Base-by-base conservation (phyloP, 164 flowering plant genomes). In the Stephania japonica region DNA sequence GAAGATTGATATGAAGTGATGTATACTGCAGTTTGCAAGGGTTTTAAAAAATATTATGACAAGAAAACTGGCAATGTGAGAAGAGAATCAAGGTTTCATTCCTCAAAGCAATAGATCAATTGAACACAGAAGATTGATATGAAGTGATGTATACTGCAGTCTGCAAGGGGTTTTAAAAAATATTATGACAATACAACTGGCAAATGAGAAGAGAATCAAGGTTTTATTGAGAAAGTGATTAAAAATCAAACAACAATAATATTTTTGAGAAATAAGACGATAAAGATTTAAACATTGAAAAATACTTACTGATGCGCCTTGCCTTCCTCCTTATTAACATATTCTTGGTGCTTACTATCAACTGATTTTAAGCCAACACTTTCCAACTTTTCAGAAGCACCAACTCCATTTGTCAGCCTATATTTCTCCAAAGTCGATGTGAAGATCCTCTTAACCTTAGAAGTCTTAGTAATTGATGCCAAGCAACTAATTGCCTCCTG, bases 401-500 rank as follows among this genome's bases (percentile, higher is more conserved):
- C 70, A 11, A 70, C 59, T 14, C 59, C 76, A 78, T 77, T 72
- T 47, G 68, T 66, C 4, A 83, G 68, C 74, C 84, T 70, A 71
- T 77, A 81, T 79, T 79, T 91, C 79, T 85, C 76, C 49, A 89
- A 79, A 38, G 82, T 81, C 43, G 86, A 82, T 72, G 82, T 42
- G 68, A 92, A 82, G 65, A 91, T 75, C n/a, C 74, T 78, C 79
- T 86, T 86, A 19, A 87, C 84, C 18, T 80, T 69, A 26, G 90
- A 83, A 71, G 96, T 79, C 79, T 88, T 91, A 68, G 87, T 73
- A 7, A 91, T 79, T 67, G 91, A 89, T 70, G 91, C 90, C 85
- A 95, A 73, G 84, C 93, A 88, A 63, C 87, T 79, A 72, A 92
- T 87, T 26, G 93, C 90, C 67, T 83, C 92, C 99, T 94, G 88